Evolutionary conservation across 2,329 filamentous ascomycete genomes (phyloP).

Genomic region (Zasmidium angulare): DNA sequence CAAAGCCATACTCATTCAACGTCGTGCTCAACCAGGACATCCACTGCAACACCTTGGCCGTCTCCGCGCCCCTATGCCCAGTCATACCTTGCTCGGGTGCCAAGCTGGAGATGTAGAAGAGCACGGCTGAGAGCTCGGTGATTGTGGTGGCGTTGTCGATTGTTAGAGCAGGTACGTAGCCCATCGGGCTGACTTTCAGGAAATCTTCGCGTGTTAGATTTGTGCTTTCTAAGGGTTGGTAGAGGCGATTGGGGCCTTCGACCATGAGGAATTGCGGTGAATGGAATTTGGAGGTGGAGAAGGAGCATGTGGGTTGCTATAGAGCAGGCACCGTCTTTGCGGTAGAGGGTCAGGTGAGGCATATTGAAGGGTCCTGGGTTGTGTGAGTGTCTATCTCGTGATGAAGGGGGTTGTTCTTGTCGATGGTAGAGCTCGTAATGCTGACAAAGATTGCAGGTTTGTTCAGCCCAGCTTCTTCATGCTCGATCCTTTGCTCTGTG

Average conservation of each 20-base stretch:
- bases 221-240: slow-evolving; percentile 3
- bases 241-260: background rate
- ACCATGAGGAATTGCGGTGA: slow-evolving; percentile 2
- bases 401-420: background rate
- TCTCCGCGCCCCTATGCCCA: slow-evolving; percentile 34
- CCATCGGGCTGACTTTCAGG: slow-evolving; percentile 35
- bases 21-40: slow-evolving; percentile 37
- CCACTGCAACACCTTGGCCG: slow-evolving; percentile 38
- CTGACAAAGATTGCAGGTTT: background rate
- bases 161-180: slow-evolving; percentile 33
- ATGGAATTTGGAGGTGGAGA: slow-evolving; percentile 9
- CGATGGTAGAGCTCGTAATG: background rate
- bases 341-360: slow-evolving; percentile 10
- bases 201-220: slow-evolving; percentile 17
- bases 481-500: background rate
- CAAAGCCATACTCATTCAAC: slow-evolving; percentile 34
- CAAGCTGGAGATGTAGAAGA: slow-evolving; percentile 35
- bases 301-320: slow-evolving; percentile 12
- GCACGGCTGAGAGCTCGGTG: slow-evolving; percentile 37
- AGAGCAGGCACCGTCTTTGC: slow-evolving; percentile 14
- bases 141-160: slow-evolving; percentile 31
- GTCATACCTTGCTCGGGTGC: slow-evolving; percentile 29
- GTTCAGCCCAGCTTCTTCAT: too few species aligned
- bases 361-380: too few species aligned
- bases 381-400: background rate